These are phyloP conservation scores for Russula sp. DNA, from an alignment of 768 basidiomycete genomes.

Conservation along the genomic window DNA sequence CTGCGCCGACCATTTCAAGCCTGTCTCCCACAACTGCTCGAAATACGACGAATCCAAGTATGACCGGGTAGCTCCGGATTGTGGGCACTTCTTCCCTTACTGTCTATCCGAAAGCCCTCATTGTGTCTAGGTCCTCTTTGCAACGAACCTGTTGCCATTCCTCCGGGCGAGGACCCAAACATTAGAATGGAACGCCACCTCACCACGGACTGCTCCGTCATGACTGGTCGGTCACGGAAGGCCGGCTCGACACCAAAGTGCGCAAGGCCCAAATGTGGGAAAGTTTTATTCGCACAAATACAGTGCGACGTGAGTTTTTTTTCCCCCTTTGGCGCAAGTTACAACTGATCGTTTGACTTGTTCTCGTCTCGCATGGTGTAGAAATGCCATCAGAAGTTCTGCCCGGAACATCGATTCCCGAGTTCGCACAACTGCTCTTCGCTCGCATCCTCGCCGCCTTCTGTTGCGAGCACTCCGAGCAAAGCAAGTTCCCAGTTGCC, in stretches of 20 bases:
- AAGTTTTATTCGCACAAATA: constrained; percentile 70
- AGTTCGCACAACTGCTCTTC: constrained; percentile 56
- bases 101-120: neutral
- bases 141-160: constrained; percentile 65
- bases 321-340: neutral
- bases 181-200: constrained; percentile 76
- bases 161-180: constrained; percentile 77
- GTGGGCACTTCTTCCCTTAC: constrained; percentile 35
- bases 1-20: constrained; percentile 77
- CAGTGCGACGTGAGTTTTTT: constrained; percentile 56
- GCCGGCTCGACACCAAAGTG: constrained; percentile 50
- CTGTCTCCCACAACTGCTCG: constrained; percentile 57
- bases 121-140: constrained; percentile 61
- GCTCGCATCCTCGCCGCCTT: constrained; percentile 20
- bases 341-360: neutral
- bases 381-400: constrained; percentile 70
- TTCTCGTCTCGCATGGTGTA: constrained; percentile 29
- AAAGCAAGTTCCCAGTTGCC: constrained; percentile 22
- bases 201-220: constrained; percentile 55
- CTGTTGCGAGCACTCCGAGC: constrained; percentile 13
- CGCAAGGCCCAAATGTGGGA: constrained; percentile 57
- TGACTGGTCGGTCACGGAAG: constrained; percentile 54
- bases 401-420: constrained; percentile 75
- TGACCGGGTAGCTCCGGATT: constrained; percentile 72
- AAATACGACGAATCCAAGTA: constrained; percentile 66